Evolutionary conservation across 495 filamentous ascomycete species (phyloP), one percentile per base, ranked within the genome.

Genomic region (Neurospora africana): DNA sequence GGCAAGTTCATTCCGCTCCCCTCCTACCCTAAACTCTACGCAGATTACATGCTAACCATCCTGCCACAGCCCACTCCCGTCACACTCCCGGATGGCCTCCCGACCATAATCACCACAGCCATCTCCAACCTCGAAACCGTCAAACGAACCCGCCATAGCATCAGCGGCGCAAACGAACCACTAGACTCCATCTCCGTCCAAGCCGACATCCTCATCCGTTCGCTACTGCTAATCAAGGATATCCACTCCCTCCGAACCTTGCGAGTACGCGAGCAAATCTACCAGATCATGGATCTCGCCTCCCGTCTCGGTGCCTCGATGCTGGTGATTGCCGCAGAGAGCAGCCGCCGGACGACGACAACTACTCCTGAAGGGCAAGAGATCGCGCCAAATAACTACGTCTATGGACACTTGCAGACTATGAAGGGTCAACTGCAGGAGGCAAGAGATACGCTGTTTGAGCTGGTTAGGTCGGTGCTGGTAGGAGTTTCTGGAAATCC

Each of bases 241-340:
- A 36, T 38, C 10, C 30, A 8, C 27, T 17, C 19, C 11, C 68
- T 77, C 9, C 74, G 75, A 36, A 71, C 75, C 4, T 6, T 47
- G 6, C 72, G 53, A n/a, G 67, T 75, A 27, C 40, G 35, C n/a
- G 68, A 58, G 10, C 61, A 70, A 2, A 41, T 68, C 8, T 36
- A 33, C 27, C 39, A 21, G 2, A 41, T 77, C 44, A 71, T 71
- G 72, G 40, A 69, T 19, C 23, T 73, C 2, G 68, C 69, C 5
- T 58, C 71, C 27, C 58, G 61, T 6, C 37, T 72, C 21, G 40
- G 27, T 0, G 68, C 27, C 3, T 69, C 68, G 39, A 69, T 77
- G 74, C 15, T 70, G 69, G 67, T 72, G 27, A 74, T 76, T 41
- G 76, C 44, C 3, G 76, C 76, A 11, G 76, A 77, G 27, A 65